Conservation (phyloP, 805 yeast genomes). For the Starmerella sirachaensis region DNA sequence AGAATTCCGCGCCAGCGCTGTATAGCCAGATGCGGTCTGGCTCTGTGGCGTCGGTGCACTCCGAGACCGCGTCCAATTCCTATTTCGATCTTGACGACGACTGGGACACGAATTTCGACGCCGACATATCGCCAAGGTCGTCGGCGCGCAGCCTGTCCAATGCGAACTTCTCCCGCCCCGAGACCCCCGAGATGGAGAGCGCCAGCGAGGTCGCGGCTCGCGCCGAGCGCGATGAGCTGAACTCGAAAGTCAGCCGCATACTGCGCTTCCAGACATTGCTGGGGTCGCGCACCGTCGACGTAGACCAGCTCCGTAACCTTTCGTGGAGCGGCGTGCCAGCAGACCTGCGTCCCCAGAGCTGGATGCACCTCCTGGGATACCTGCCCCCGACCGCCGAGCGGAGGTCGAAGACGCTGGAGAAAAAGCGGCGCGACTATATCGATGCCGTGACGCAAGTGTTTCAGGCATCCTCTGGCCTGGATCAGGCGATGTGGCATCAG, state of each 20-base stretch:
- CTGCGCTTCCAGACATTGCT: conserved; percentile 55
- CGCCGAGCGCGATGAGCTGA: conserved; percentile 43
- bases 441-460: conserved; percentile 64
- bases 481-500: conserved; percentile 85
- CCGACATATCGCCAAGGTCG: conserved; percentile 19
- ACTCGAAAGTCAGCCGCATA: conserved; percentile 50
- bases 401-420: conserved; percentile 51
- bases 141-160: conserved; percentile 15
- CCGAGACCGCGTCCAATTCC: conserved; percentile 21
- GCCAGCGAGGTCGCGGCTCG: conserved; percentile 29
- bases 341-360: conserved; percentile 64
- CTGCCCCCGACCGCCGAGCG: conserved; percentile 75
- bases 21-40: conserved; percentile 1
- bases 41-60: conserved; percentile 7
- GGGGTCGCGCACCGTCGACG: conserved; percentile 43
- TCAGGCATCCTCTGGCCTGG: conserved; percentile 39
- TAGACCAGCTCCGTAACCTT: conserved; percentile 58
- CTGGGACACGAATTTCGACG: conserved; percentile 72
- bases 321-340: conserved; percentile 93
- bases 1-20: conserved; percentile 1
- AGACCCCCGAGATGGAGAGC: conserved; percentile 7
- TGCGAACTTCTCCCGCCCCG: conserved; percentile 4
- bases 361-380: conserved; percentile 87
- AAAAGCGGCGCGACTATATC: conserved; percentile 75
- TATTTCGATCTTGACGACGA: conserved; percentile 77